phyloP scores from a whole-genome alignment of 2,329 filamentous ascomycete species.

The Alternaria infectoria region DNA sequence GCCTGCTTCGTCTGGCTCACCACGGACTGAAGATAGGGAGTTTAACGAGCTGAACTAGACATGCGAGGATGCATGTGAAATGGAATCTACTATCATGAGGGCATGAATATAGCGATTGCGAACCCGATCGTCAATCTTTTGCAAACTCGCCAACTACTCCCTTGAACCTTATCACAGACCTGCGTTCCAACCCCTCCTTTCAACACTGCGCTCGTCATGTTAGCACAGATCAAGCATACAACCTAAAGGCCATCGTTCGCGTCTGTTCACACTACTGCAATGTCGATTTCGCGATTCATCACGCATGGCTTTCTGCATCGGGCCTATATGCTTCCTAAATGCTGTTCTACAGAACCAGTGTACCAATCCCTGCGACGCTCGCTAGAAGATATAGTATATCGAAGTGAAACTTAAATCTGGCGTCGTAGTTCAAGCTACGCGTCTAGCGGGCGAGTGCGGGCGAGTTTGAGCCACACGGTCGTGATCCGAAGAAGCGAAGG shows the following conservation, averaged over 20 bases:
- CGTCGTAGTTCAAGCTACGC: background rate
- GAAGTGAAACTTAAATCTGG: background rate
- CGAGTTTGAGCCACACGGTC: background rate
- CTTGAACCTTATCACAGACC: background rate
- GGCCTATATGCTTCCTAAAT: background rate
- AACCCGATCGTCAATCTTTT: background rate
- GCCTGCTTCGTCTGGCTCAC: background rate
- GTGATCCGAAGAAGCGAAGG: background rate
- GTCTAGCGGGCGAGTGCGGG: background rate
- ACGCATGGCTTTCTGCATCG: background rate
- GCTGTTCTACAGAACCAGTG: background rate
- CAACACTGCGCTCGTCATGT: background rate
- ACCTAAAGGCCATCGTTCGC: background rate
- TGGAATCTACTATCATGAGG: background rate
- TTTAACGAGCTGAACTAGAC: background rate
- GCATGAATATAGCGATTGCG: background rate
- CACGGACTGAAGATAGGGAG: background rate
- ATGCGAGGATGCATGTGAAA: background rate
- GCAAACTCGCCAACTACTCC: background rate
- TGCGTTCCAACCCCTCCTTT: background rate
- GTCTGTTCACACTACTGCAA: background rate
- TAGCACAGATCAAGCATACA: background rate
- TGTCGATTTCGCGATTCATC: background rate
- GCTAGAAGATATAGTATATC: background rate
- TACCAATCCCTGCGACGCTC: background rate